Base-by-base conservation (phyloP, 345 rosid genomes). In the Leavenworthia alabamica region DNA sequence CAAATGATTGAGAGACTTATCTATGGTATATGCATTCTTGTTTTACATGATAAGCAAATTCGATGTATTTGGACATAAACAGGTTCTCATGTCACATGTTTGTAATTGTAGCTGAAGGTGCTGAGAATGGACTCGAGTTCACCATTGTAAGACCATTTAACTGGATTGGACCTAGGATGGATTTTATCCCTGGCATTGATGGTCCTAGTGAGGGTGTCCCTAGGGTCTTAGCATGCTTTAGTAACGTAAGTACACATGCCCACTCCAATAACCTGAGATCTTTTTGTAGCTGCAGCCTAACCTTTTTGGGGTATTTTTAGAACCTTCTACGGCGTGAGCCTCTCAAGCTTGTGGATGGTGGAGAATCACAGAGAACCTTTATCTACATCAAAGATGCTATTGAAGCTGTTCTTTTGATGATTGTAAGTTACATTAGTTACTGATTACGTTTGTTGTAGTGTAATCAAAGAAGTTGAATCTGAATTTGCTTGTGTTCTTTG, bases 141-240 rank as follows among this genome's bases (percentile, higher is more conserved):
- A 93, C 96, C 58, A 90, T 93, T 66, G 99, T 93, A 67, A 86
- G 99, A 58, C 99, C 99, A 22, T 93, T 93, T 49, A 93, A 93
- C 86, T 93, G 99, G 99, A 93, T 93, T 82, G 99, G 99, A 75
- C 97, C 99, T 16, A 84, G 99, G 79, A 93, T 93, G 99, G 99
- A 93, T 76, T 93, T 93, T 76, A 93, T 90, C 67, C 99, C 97
- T 16, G 99, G 99, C 44, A 81, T 93, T 76, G 99, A 93, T 72
- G 99, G 99, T 63, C 99, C 99, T 22, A 90, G 97, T 65, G 99
- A 93, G 84, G 99, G 99, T 54, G 99, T 93, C 64, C 99, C 99
- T 17, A 81, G 99, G 71, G 99, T 93, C 71, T 76, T 90, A 55
- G 99, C 99, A 1, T 93, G 99, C 85, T 93, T 93, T 66, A 93